A percentile compares a stretch with the other conserved stretches of the same genome.
Evolutionary conservation across 2,329 filamentous ascomycete genomes (phyloP).

Genomic region (Clarireedia monteithiana): DNA sequence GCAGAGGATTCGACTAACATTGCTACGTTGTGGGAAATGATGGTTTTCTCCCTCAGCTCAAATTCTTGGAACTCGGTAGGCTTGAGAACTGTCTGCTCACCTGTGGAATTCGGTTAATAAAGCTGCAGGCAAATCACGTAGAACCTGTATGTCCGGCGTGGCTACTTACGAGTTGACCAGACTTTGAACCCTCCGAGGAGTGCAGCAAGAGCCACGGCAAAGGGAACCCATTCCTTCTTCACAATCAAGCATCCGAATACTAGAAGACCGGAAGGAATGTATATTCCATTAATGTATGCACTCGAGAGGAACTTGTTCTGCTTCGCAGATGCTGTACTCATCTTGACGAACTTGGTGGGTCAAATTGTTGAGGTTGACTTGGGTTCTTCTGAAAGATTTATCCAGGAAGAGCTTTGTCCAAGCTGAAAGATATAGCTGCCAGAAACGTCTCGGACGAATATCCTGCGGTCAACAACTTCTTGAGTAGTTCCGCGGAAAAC

Average conservation of each 20-base stretch:
- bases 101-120: slow-evolving; percentile 35
- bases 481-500: background rate
- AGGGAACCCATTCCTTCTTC: slow-evolving; percentile 69
- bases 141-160: background rate
- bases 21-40: slow-evolving; percentile 95
- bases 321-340: slow-evolving; percentile 2
- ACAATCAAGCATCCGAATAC: slow-evolving; percentile 69
- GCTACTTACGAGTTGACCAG: slow-evolving; percentile 57
- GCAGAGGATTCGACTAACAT: slow-evolving; percentile 49
- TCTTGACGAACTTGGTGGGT: slow-evolving; percentile 8
- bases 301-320: slow-evolving; percentile 34
- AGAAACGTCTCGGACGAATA: background rate
- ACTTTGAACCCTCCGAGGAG: slow-evolving; percentile 65
- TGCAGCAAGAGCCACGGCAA: slow-evolving; percentile 59
- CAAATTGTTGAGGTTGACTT: slow-evolving; percentile 14
- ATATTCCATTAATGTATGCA: slow-evolving; percentile 69
- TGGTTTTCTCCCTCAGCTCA: slow-evolving; percentile 86
- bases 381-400: too few relatives aligned
- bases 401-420: too few relatives aligned
- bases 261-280: slow-evolving; percentile 74
- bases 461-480: background rate
- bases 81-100: slow-evolving; percentile 75
- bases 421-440: background rate
- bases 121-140: background rate
- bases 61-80: slow-evolving; percentile 86